These are phyloP conservation scores for Dichotomocladium elegans DNA, from an alignment of 371 early-diverging fungal species.

Conservation along the genomic window DNA sequence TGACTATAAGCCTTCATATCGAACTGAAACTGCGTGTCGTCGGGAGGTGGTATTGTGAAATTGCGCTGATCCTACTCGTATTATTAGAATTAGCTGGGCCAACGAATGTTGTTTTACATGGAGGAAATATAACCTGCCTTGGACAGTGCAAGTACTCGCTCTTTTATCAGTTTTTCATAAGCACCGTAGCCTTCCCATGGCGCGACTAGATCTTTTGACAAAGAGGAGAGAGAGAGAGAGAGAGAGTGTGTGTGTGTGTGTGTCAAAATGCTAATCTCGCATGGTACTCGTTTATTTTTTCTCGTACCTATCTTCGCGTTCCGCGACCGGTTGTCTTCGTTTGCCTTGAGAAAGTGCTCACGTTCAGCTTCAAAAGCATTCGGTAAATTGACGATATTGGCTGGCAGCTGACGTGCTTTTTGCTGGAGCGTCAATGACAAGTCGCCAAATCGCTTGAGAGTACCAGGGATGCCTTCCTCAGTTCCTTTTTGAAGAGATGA, in stretches of 20 bases:
- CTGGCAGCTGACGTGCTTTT: conserved; percentile 31
- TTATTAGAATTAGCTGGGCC: neutral
- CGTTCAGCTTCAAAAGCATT: conserved; percentile 33
- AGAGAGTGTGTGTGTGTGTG: too few species aligned
- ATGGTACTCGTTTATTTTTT: conserved; percentile 1
- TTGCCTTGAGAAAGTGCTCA: conserved; percentile 27
- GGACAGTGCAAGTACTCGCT: conserved; percentile 54
- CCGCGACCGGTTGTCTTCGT: too few species aligned
- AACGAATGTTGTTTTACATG: neutral
- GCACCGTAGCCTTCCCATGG: conserved; percentile 58
- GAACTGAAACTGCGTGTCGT: conserved; percentile 61
- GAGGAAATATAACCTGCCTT: conserved; percentile 26
- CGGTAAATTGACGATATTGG: conserved; percentile 29
- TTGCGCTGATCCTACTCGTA: conserved; percentile 59
- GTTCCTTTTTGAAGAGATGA: conserved; percentile 14
- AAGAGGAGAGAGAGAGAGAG: too few species aligned
- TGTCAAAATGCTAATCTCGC: too few species aligned
- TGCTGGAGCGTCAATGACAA: conserved; percentile 28
- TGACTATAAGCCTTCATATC: conserved; percentile 56
- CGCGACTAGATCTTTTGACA: conserved; percentile 43
- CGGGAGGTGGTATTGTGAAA: conserved; percentile 62
- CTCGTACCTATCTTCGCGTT: conserved; percentile 19
- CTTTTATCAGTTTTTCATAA: conserved; percentile 53
- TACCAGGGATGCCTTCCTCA: conserved; percentile 18
- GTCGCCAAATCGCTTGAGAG: conserved; percentile 27